phyloP scores from a whole-genome alignment of 495 filamentous ascomycete genomes.

The Melanomma pulvis-pyrius region DNA sequence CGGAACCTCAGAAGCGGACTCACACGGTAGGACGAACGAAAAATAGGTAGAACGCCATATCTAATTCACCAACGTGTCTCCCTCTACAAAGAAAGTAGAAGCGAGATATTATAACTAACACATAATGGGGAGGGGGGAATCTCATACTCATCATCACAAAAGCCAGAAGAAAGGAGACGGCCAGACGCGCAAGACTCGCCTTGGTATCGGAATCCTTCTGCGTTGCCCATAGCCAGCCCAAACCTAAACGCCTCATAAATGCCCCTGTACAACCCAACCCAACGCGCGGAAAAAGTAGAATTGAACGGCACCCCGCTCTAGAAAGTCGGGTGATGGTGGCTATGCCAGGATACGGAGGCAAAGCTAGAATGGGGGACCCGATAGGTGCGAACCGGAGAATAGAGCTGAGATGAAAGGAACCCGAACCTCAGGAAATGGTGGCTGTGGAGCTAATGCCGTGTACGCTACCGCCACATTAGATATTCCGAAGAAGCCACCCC shows the following conservation, averaged over 20 bases:
- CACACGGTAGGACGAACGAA: too few relatives aligned
- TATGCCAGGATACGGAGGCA: neutral
- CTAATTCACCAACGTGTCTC: neutral
- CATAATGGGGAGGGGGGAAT: neutral
- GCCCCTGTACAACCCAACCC: neutral
- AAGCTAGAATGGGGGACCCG: neutral
- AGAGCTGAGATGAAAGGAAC: neutral
- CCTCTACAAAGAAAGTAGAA: too few relatives aligned
- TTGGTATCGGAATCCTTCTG: neutral
- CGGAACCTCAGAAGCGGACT: too few relatives aligned
- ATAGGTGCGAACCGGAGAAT: neutral
- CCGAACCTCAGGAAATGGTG: neutral
- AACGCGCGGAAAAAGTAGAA: neutral
- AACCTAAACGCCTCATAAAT: neutral
- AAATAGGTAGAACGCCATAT: too few relatives aligned
- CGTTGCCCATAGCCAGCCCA: neutral
- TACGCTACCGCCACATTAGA: neutral
- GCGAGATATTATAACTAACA: neutral
- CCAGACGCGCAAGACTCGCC: neutral
- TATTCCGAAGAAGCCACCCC: neutral
- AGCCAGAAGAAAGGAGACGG: neutral
- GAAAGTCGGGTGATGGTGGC: neutral
- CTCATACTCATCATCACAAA: conserved; percentile 7
- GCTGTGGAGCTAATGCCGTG: neutral
- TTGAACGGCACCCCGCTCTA: neutral